Evolutionary conservation across 2,329 filamentous ascomycete genomes (phyloP), one percentile per base, ranked within the genome.

Genomic region (Talaromyces sp.): DNA sequence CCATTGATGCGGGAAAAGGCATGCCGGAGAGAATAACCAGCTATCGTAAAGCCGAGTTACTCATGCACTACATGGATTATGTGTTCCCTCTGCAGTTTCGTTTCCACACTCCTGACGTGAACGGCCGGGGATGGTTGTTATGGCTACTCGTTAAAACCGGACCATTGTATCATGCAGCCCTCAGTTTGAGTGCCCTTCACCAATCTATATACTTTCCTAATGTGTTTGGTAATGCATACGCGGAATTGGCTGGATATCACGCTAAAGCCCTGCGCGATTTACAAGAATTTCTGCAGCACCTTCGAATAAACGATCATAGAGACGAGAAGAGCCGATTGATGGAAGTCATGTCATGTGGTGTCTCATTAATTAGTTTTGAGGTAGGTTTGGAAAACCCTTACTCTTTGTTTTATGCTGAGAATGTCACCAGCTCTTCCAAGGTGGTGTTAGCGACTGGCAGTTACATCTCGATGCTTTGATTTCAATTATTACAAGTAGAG

Each of bases 21-120:
- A 53, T 53, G 30, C 18, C 50, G 7, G 42, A 33, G 31, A 54
- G 42, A 4, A 54, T 57, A 7, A 44, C 53, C 3, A 61, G 42
- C 52, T 61, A 64, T 18, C 62, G 62, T 14, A 62, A 65, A 50
- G 62, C 64, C 18, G 64, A 65, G 40, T 55, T 65, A 16, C 50
- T 65, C 33, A 65, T 65, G 64, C 64, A 65, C 55, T 65, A 65
- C 23, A 60, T 65, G 56, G 64, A 65, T 27, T 52, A 62, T 12
- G 64, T 65, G n/a, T 65, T 65, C 56, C 64, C 62, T 8, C 52
- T 65, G 9, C 64, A 65, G 47, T 65, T 65, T 30, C 64, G 64
- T 30, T 65, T 65, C 16, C 59, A 62, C 55, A 36, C 53, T 12
- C 64, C 60, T 1, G 55, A 56, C 27, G 44, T 59, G 28, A 56